phyloP scores from a whole-genome alignment of 2,329 filamentous ascomycete species.

The Fusarium nodosum region DNA sequence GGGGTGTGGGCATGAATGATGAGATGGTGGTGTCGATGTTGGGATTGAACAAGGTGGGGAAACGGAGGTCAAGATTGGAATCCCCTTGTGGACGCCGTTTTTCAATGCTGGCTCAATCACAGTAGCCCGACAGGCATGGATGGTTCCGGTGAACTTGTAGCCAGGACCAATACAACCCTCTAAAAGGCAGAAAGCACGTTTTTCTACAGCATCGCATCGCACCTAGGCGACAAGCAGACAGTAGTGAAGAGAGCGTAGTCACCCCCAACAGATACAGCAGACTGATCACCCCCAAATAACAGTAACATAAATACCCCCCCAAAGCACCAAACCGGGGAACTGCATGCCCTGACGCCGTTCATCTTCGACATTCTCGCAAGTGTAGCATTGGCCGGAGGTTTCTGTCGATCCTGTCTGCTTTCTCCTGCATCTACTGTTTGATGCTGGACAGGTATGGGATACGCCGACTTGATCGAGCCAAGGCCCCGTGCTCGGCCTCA shows the following conservation, averaged over 20 bases:
- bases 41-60: slow-evolving; percentile 47
- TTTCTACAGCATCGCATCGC: slow-evolving; percentile 42
- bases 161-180: slow-evolving; percentile 27
- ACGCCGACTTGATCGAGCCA: slow-evolving; percentile 32
- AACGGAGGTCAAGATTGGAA: slow-evolving; percentile 45
- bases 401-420: slow-evolving; percentile 43
- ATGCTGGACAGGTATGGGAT: slow-evolving; percentile 24
- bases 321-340: slow-evolving; percentile 48
- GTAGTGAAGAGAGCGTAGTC: slow-evolving; percentile 25
- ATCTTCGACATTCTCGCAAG: slow-evolving; percentile 2
- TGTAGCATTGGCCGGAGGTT: slow-evolving; percentile 33
- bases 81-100: slow-evolving; percentile 43
- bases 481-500: slow-evolving; percentile 26
- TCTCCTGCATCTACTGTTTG: slow-evolving; percentile 28
- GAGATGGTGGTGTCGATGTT: slow-evolving; percentile 51
- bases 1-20: slow-evolving; percentile 49
- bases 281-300: slow-evolving; percentile 41
- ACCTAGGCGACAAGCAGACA: slow-evolving; percentile 28
- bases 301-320: slow-evolving; percentile 36
- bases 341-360: slow-evolving; percentile 41
- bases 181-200: slow-evolving; percentile 26
- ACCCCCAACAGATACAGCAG: slow-evolving; percentile 39
- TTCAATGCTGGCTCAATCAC: slow-evolving; percentile 38
- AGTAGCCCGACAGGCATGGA: slow-evolving; percentile 28
- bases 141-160: slow-evolving; percentile 24